Percentiles rank a stretch among this genome's conserved stretches.
phyloP scores from a whole-genome alignment of 495 filamentous ascomycete genomes.

The Penicillium silybi region DNA sequence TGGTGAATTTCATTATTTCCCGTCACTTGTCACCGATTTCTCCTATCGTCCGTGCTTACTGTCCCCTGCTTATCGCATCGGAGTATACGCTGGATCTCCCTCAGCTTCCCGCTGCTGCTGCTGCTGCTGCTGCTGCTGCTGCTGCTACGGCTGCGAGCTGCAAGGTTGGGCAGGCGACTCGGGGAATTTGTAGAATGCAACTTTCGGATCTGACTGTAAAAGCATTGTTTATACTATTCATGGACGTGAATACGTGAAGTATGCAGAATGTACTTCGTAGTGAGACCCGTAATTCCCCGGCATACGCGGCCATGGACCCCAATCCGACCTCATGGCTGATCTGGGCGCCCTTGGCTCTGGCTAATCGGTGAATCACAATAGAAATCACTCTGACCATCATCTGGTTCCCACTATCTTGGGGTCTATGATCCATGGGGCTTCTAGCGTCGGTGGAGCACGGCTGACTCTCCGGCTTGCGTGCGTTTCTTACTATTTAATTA shows the following conservation, averaged over 20 bases:
- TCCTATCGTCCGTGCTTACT: constrained; percentile 7
- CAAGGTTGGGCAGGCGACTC: not conserved
- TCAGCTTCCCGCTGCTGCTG: not conserved
- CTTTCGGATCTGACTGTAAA: not conserved
- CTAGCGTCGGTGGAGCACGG: constrained; percentile 22
- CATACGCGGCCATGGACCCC: constrained; percentile 4
- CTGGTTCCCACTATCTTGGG: constrained; percentile 21
- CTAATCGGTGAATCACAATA: constrained; percentile 26
- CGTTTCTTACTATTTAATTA: constrained; percentile 23
- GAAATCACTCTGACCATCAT: constrained; percentile 21
- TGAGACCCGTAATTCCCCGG: constrained; percentile 22
- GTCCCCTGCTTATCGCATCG: constrained; percentile 13
- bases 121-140: no score
- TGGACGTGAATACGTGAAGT: not conserved
- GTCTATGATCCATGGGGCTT: constrained; percentile 20
- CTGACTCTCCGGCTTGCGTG: constrained; percentile 1
- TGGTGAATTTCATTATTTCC: constrained; percentile 27
- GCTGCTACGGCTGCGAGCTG: not conserved
- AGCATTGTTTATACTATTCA: not conserved
- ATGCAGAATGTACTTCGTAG: not conserved
- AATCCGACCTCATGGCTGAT: constrained; percentile 9
- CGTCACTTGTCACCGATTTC: constrained; percentile 20
- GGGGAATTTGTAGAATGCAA: not conserved
- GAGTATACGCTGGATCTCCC: not conserved
- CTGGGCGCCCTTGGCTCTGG: constrained; percentile 18